These are phyloP conservation scores for Chlorella variabilis DNA, from an alignment of 163 green algal species.

Conservation along the genomic window DNA sequence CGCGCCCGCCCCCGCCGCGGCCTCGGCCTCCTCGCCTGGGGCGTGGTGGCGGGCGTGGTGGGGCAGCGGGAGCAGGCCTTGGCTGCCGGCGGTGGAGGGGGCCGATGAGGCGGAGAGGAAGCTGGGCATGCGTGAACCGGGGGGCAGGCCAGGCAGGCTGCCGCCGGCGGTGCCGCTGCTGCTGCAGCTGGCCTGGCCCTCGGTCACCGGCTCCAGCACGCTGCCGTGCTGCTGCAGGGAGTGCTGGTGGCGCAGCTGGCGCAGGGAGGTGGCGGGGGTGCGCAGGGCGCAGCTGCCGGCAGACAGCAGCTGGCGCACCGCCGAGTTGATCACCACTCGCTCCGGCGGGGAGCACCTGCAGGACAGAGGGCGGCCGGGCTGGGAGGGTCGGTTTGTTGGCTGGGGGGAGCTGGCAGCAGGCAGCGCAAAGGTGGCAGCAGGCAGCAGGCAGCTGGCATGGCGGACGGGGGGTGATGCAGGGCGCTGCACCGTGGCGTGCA, in stretches of 20 bases:
- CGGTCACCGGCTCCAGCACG: conserved; percentile 11
- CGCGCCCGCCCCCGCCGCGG: too few relatives aligned
- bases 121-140: not conserved
- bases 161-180: not conserved
- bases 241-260: conserved; percentile 13
- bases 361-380: not conserved
- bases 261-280: not conserved
- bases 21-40: not conserved
- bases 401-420: not conserved
- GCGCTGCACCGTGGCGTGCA: too few relatives aligned
- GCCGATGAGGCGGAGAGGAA: not conserved
- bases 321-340: conserved; percentile 66
- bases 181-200: conserved; percentile 5
- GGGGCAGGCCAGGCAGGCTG: not conserved
- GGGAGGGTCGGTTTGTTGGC: too few relatives aligned
- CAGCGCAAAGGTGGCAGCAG: too few relatives aligned
- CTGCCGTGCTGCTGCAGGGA: not conserved
- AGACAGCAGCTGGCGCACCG: conserved; percentile 60
- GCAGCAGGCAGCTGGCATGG: too few relatives aligned
- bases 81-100: too few relatives aligned
- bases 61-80: not conserved
- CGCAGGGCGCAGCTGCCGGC: not conserved
- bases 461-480: too few relatives aligned
- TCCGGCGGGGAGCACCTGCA: conserved; percentile 51
- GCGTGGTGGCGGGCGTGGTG: not conserved